These are phyloP conservation scores for Chalciporus piperatus DNA, from an alignment of 768 basidiomycete species.

Conservation along the genomic window DNA sequence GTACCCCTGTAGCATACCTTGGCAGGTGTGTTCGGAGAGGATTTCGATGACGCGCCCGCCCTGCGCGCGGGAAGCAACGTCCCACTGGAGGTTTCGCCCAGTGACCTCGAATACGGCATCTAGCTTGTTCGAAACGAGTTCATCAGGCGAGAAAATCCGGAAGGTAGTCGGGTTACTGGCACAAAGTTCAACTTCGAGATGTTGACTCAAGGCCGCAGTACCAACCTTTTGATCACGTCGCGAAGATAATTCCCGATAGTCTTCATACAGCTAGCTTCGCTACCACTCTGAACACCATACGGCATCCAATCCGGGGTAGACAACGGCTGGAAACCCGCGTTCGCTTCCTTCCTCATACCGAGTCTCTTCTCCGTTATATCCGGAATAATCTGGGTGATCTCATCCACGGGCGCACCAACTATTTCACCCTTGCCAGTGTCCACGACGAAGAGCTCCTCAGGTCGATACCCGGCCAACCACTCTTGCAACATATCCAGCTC, in stretches of 20 bases:
- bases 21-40: slow-evolving; percentile 84
- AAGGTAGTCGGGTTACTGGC: slow-evolving; percentile 70
- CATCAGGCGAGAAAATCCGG: slow-evolving; percentile 91
- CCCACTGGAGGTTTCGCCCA: slow-evolving; percentile 85
- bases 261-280: slow-evolving; percentile 77
- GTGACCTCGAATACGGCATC: slow-evolving; percentile 71
- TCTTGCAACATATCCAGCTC: slow-evolving; percentile 61
- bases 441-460: slow-evolving; percentile 61
- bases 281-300: slow-evolving; percentile 49
- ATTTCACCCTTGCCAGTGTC: slow-evolving; percentile 6
- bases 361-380: slow-evolving; percentile 54
- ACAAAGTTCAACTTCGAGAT: not conserved
- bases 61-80: slow-evolving; percentile 57
- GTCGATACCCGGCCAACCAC: slow-evolving; percentile 75
- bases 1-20: slow-evolving; percentile 91
- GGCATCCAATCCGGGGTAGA: slow-evolving; percentile 63
- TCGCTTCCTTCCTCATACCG: slow-evolving; percentile 68
- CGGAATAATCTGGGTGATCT: slow-evolving; percentile 63
- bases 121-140: slow-evolving; percentile 84
- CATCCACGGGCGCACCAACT: slow-evolving; percentile 49
- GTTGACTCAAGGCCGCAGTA: not conserved
- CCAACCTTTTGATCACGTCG: slow-evolving; percentile 54
- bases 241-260: slow-evolving; percentile 55
- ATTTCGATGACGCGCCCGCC: slow-evolving; percentile 88
- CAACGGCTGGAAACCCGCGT: slow-evolving; percentile 60